A percentile compares a stretch with the other conserved stretches of the same genome.
These are phyloP conservation scores for Musa troglodytarum DNA, from an alignment of 176 grass and related monocot species.

Conservation along the genomic window DNA sequence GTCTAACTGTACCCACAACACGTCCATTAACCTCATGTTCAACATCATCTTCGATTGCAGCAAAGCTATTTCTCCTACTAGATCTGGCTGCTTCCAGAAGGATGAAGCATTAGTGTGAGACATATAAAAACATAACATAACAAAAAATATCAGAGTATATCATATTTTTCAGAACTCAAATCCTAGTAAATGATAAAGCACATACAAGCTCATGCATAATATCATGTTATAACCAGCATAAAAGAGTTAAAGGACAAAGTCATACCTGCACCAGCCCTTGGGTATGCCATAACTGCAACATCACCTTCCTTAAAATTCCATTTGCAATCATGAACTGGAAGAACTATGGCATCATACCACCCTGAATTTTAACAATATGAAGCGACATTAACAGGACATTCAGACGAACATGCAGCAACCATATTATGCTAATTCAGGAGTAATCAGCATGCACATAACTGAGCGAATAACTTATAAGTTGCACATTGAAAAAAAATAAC, in stretches of 20 bases:
- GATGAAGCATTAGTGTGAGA: constrained; percentile 5
- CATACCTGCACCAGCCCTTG: constrained; percentile 71
- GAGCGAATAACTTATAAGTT: background rate
- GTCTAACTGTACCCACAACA: constrained; percentile 80
- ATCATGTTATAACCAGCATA: background rate
- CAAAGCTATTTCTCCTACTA: constrained; percentile 29
- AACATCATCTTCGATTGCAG: constrained; percentile 42
- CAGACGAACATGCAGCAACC: background rate
- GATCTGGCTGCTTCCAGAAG: constrained; percentile 72
- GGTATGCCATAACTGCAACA: constrained; percentile 74
- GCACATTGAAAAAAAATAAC: background rate
- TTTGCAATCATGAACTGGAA: constrained; percentile 75
- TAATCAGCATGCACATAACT: background rate
- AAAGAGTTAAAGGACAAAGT: background rate
- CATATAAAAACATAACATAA: background rate
- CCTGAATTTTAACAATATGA: constrained; percentile 40
- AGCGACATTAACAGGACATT: background rate
- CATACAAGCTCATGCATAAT: background rate
- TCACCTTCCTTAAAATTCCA: constrained; percentile 99
- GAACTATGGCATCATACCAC: constrained; percentile 87
- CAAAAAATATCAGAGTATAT: background rate
- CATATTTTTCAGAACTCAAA: background rate
- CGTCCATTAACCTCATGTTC: constrained; percentile 48
- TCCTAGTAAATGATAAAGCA: background rate
- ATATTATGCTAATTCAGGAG: background rate